These are phyloP conservation scores for Musa acuminata DNA, from an alignment of 176 grass and related monocot genomes.

Conservation along the genomic window DNA sequence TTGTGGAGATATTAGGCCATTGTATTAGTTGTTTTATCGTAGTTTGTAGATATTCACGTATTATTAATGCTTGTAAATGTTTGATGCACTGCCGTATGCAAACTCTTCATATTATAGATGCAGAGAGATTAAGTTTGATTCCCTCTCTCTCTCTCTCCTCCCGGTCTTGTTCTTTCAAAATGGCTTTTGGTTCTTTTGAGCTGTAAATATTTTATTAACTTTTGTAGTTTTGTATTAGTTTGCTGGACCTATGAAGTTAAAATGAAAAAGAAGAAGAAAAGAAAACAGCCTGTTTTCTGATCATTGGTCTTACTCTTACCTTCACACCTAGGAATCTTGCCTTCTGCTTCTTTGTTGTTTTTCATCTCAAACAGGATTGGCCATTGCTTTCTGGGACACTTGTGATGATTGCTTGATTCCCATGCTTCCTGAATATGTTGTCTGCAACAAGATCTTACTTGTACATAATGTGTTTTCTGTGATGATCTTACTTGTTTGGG, in stretches of 20 bases:
- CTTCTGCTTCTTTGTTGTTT: too few species aligned
- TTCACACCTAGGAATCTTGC: neutral
- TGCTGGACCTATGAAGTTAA: neutral
- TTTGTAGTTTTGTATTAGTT: neutral
- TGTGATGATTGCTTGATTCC: too few species aligned
- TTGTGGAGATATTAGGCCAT: neutral
- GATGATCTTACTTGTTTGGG: too few species aligned
- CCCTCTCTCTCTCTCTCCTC: neutral
- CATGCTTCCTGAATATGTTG: too few species aligned
- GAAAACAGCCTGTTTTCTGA: too few species aligned
- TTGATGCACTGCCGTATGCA: neutral
- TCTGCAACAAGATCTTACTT: too few species aligned
- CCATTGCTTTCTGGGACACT: too few species aligned
- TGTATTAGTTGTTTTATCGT: neutral
- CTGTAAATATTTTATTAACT: neutral
- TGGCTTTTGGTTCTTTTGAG: neutral
- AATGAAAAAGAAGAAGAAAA: neutral
- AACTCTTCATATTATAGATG: neutral
- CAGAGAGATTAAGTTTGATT: neutral
- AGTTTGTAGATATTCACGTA: neutral
- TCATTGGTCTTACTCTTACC: neutral
- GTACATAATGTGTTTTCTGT: too few species aligned
- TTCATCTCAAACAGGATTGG: too few species aligned
- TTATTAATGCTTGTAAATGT: neutral
- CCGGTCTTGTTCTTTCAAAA: neutral